Conservation (phyloP, 257 asterid genomes). For the Craterostigma plantagineum region DNA sequence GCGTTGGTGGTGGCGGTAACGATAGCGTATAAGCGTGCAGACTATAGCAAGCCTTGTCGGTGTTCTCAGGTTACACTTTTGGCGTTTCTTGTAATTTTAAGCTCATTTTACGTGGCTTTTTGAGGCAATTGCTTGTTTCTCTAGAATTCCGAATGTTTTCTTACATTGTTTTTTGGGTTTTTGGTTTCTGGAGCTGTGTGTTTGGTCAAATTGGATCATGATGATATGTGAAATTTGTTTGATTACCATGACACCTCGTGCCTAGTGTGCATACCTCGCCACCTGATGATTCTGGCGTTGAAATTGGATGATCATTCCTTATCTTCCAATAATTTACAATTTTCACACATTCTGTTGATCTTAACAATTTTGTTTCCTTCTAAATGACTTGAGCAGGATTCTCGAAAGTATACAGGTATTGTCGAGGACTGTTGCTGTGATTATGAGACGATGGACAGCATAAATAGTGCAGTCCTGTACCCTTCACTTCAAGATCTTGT, state of each 20-base stretch:
- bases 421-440: conserved; percentile 97
- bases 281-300: no score
- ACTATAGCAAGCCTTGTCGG: conserved; percentile 34
- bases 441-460: conserved; percentile 76
- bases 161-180: no score
- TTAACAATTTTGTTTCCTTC: no score
- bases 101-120: neutral
- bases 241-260: no score
- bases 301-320: no score
- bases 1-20: conserved; percentile 35
- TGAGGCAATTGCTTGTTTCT: conserved; percentile 7
- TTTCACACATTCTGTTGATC: conserved; percentile 8
- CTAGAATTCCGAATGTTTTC: no score
- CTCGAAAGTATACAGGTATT: conserved; percentile 68
- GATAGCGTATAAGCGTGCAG: conserved; percentile 20
- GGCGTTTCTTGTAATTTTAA: neutral
- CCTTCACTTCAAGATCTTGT: conserved; percentile 85
- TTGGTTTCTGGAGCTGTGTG: no score
- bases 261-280: no score
- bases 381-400: conserved; percentile 86
- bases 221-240: no score
- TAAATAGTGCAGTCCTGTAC: conserved; percentile 62
- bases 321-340: neutral
- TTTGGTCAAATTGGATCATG: no score
- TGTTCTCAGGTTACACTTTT: conserved; percentile 47